Evolutionary conservation across 768 basidiomycete genomes (phyloP), one percentile per base, ranked within the genome.

Genomic region (Sporobolomyces roseus): DNA sequence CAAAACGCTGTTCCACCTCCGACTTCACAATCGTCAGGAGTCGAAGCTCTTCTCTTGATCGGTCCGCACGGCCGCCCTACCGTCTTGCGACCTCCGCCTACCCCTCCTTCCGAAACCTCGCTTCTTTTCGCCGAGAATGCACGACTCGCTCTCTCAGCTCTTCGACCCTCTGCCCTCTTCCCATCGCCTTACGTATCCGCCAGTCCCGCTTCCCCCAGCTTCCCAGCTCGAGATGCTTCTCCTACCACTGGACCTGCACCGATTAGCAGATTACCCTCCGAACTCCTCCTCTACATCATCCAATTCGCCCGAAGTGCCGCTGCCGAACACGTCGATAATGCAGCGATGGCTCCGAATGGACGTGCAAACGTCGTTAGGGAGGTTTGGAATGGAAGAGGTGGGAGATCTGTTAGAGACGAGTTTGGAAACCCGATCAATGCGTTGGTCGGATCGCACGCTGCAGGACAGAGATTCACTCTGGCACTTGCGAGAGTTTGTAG

Each of bases 281-380:
- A 66, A 21, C 25, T 66, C 46, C 43, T 66, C 52, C n/a, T 54
- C 36, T 32, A 23, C 33, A 56, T 66, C 33, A 27, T 66, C 46
- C 35, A 27, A 10, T 45, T 61, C 53, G 65, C 59, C 9, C 61
- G 54, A 29, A 3, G 19, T 2, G 45, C 29, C 13, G 53, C 60
- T 7, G 29, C 30, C 4, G 23, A 38, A 41, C 29, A 6, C 50
- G 35, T 27, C 25, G 25, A n/a, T 33, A 2, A 1, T 19, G 32
- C 3, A 21, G n/a, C n/a, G n/a, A n/a, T n/a, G n/a, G 4, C 61
- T 35, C 49, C 25, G 38, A 41, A 41, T 41, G 10, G 17, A 41
- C 10, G 9, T 17, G 38, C 38, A 41, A 41, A 17, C 29, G 49
- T 43, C 48, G 30, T 29, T 19, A 21, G 38, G 3, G 53, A 48